Base-by-base conservation (phyloP, 228 moss, liverwort and hornwort species). In the Sphagnum magellanicum region DNA sequence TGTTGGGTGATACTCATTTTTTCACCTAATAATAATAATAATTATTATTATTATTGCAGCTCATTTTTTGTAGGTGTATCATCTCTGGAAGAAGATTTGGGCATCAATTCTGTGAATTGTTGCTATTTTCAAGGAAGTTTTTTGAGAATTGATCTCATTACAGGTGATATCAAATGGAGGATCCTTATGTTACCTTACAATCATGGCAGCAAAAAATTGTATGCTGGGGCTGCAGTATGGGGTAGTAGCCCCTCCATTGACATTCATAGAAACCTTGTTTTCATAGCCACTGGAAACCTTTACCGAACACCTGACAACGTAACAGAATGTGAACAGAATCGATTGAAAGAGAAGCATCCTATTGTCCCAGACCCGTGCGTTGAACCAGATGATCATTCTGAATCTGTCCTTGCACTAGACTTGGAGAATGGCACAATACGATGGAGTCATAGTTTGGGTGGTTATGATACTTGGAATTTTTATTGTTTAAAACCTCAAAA, bases 201-300 rank as follows among this genome's bases (percentile, higher is more conserved):
- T 48, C 47, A 61, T 6, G 68, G 68, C 4, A 17, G 16, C 13
- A 13, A 15, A 5, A 68, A 57, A 15, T 12, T 4, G 8, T 74
- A 61, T 51, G 68, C 74, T 5, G 74, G 74, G 5, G 52, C 52
- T 6, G 74, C 74, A 0, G 13, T 74, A 4, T 74, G 74, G 74
- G 74, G 74, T 17, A 74, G 74, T 68, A 67, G 55, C 0, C 74
- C 74, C 4, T 49, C 74, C 50, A 74, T 74, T 16, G 74, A 74
- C 59, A n/a, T 32, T 11, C 4, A 0, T 8, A 67, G 74, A 49
- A 61, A 68, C 53, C 16, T 10, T 0, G 67, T 74, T 4, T 63
- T 60, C 8, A 53, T 74, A 14, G 74, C 50, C 49, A 68, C 74
- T 4, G 74, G 74, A 51, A 74, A 68, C 13, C 58, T 68, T n/a